Base-by-base conservation (phyloP, 2,329 filamentous ascomycete genomes). In the Raffaelea ambrosiae region DNA sequence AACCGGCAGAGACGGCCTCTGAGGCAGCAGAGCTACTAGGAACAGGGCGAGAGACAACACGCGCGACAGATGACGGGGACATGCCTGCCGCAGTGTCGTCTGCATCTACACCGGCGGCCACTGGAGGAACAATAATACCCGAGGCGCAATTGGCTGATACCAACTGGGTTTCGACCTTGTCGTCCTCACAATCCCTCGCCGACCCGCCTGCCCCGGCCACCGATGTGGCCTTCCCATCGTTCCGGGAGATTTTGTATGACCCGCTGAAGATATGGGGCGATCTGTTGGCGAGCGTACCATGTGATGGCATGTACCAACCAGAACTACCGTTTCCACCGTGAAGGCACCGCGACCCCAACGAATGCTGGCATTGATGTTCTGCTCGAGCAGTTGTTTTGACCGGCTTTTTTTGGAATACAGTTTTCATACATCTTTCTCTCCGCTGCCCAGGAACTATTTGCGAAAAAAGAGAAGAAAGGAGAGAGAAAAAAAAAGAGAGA, bases 231-330 rank as follows among this genome's bases (percentile, higher is more conserved):
- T 33, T 16, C 31, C n/a, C n/a, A n/a, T n/a, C n/a, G n/a, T n/a
- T n/a, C n/a, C n/a, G n/a, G n/a, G n/a, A n/a, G n/a, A n/a, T n/a
- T n/a, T n/a, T 33, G 31, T 9, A 33, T 33, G 42, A 36, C 13
- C 19, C 42, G 3, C 10, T 44, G 8, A 16, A 36, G 31, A 19
- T 7, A 13, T 39, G 43, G 33, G 43, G 23, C 14, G 43, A 45
- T 13, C 31, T 45, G 20, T 7, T 45, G 33, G 38, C 43, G 13
- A 21, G 22, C 43, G 18, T 45, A 14, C 21, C 43, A 3, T 45
- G 38, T 45, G 43, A 45, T 11, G 33, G 26, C 5, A 31, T 45
- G 19, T 87, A n/a, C n/a, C n/a, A n/a, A n/a, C n/a, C n/a, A n/a
- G n/a, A n/a, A n/a, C n/a, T n/a, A n/a, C n/a, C n/a, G n/a, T n/a